phyloP scores from a whole-genome alignment of 202 grass and related monocot species.

The Setaria viridis region DNA sequence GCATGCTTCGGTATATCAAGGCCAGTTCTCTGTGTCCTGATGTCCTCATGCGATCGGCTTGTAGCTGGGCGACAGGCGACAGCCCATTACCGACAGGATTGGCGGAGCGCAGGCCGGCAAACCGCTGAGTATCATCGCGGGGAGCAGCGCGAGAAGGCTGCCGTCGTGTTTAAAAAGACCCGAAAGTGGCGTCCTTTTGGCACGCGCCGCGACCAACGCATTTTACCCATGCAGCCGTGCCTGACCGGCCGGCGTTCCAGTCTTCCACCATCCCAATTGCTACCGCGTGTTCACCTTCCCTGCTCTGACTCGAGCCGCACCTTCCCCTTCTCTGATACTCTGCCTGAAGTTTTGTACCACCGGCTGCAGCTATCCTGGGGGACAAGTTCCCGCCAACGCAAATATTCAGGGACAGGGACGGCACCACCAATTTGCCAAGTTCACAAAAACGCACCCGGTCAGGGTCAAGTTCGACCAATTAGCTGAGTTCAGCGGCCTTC shows the following conservation, averaged over 20 bases:
- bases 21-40: background rate
- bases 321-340: no score
- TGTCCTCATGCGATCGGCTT: background rate
- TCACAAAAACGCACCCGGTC: no score
- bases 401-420: background rate
- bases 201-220: conserved; percentile 12
- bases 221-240: background rate
- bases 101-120: conserved; percentile 21
- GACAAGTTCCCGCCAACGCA: background rate
- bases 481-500: background rate
- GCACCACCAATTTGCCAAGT: no score
- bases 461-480: no score
- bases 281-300: background rate
- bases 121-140: background rate
- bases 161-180: conserved; percentile 13
- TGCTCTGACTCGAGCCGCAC: background rate
- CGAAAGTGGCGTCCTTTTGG: conserved; percentile 29
- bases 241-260: background rate
- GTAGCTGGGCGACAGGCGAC: background rate
- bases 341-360: background rate
- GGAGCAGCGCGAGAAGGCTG: background rate
- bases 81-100: background rate
- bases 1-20: background rate
- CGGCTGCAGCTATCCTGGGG: background rate
- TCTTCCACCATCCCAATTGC: background rate